Evolutionary conservation across 1,284 basidiomycete genomes (phyloP).

Genomic region (Cryptococcus wingfieldii): DNA sequence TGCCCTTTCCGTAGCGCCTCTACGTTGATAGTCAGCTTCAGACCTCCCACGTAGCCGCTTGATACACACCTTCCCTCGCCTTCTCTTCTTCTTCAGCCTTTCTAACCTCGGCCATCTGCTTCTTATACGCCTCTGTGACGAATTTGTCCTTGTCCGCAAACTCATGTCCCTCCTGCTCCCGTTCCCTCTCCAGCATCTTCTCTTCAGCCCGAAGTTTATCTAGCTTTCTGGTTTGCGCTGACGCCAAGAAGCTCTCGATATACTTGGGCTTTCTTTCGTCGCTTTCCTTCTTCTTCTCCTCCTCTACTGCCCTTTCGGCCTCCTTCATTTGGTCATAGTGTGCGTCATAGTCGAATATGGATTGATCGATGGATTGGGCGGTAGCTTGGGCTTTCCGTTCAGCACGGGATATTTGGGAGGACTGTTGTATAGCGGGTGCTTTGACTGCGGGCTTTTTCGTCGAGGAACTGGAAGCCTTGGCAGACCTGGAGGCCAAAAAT

Average conservation of each 20-base stretch:
- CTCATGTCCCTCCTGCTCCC: constrained; percentile 88
- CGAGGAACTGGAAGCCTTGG: background rate
- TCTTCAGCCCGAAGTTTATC: constrained; percentile 95
- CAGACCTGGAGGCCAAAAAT: background rate
- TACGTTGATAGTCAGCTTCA: constrained; percentile 1
- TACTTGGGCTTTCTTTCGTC: constrained; percentile 90
- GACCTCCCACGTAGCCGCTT: background rate
- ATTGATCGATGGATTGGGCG: constrained; percentile 73
- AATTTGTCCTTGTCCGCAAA: constrained; percentile 94
- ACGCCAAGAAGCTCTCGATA: constrained; percentile 72
- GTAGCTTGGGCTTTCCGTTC: constrained; percentile 54
- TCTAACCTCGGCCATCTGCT: constrained; percentile 89
- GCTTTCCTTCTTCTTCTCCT: constrained; percentile 65
- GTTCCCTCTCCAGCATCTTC: constrained; percentile 92
- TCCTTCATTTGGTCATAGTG: constrained; percentile 95
- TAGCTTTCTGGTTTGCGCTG: constrained; percentile 78
- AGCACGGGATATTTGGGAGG: constrained; percentile 28
- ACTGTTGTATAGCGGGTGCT: constrained; percentile 3
- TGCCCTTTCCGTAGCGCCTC: constrained; percentile 57
- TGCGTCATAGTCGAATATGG: constrained; percentile 92
- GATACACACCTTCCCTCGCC: constrained; percentile 67
- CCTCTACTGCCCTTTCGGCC: constrained; percentile 66
- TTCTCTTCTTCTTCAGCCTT: constrained; percentile 87
- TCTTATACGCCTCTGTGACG: constrained; percentile 95
- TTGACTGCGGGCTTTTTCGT: too few species aligned